A percentile compares a stretch with the other conserved stretches of the same genome.
Evolutionary conservation across 2,329 filamentous ascomycete genomes (phyloP).

Genomic region (Alternaria gaisen): DNA sequence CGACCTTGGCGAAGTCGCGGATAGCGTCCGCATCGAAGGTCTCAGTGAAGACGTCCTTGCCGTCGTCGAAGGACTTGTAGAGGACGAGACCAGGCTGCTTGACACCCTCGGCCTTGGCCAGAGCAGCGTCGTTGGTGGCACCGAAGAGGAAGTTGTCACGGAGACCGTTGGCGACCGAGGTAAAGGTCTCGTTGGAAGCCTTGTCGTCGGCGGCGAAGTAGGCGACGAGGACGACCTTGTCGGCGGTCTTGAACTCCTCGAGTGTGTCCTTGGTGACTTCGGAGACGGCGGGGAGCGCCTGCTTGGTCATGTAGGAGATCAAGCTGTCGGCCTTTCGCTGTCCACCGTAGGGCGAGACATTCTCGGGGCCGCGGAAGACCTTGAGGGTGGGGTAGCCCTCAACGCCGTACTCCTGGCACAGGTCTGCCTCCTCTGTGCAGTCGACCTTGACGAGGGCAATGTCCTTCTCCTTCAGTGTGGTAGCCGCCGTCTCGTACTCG

Average conservation of each 20-base stretch:
- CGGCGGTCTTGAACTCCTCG: slow-evolving; percentile 95
- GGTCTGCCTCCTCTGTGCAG: slow-evolving; percentile 92
- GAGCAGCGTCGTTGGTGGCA: slow-evolving; percentile 79
- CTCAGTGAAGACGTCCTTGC: slow-evolving; percentile 84
- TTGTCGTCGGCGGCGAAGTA: slow-evolving; percentile 85
- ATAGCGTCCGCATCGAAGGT: slow-evolving; percentile 85
- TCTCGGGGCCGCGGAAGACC: slow-evolving; percentile 93
- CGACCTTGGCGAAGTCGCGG: slow-evolving; percentile 81
- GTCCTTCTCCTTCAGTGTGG: slow-evolving; percentile 84
- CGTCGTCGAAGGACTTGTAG: slow-evolving; percentile 98
- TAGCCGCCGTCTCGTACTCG: slow-evolving; percentile 89
- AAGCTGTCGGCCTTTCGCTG: slow-evolving; percentile 85
- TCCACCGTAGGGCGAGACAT: slow-evolving; percentile 82
- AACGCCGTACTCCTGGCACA: slow-evolving; percentile 89
- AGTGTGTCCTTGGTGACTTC: slow-evolving; percentile 80
- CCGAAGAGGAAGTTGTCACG: slow-evolving; percentile 95
- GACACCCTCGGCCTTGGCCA: slow-evolving; percentile 91
- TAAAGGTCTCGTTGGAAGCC: slow-evolving; percentile 86
- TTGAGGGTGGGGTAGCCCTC: slow-evolving; percentile 99
- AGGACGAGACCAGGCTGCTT: slow-evolving; percentile 86
- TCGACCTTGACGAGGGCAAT: slow-evolving; percentile 88
- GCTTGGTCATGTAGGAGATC: slow-evolving; percentile 95
- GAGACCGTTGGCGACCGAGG: slow-evolving; percentile 74
- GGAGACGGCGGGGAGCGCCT: slow-evolving; percentile 92
- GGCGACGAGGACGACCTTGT: slow-evolving; percentile 94